Evolutionary conservation across 78 protist species (phyloP), one percentile per base, ranked within the genome.

Genomic region (Chrysochromulina tobinii): DNA sequence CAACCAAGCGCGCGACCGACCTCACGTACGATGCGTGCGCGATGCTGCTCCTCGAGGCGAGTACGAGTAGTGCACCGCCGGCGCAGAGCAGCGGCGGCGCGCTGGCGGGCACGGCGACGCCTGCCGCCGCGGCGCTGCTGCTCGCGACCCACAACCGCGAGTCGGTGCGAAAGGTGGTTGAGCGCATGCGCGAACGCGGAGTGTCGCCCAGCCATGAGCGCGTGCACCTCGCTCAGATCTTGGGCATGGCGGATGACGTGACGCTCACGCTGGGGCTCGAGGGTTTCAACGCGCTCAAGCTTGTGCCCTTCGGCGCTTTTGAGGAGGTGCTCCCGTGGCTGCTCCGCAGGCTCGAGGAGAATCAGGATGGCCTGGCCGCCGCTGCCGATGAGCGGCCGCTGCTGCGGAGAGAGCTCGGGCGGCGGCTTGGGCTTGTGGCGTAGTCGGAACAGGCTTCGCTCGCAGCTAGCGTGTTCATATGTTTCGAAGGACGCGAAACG

Each of bases 81-180:
- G 38, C 38, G 38, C 38, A 38, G 38, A 38, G 38, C 38, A 38
- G 38, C 38, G 38, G 38, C 38, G 38, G 38, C 38, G 38, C 38
- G 38, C 38, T 38, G 38, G 38, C 38, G 38, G 38, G 38, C 38
- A 38, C 38, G 38, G 38, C 38, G 38, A 38, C 38, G 38, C 38
- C 38, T 38, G 38, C 38, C 38, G 38, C 38, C 50, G 79, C 79
- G 11, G 4, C 79, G 51, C 79, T 69, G 14, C 8, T 69, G 12
- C 79, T 69, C 17, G 79, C 79, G 54, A 69, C 79, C 11, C 79
- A 69, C 79, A 69, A 69, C 79, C 79, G 79, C 68, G 68, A 5
- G 9, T 61, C 68, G 9, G 68, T 15, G 25, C 25, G 25, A 38
- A 38, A 38, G 68, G 68, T 61, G 25, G 68, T 21, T 21, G 21